These are phyloP conservation scores for Aspergillus hancockii DNA, from an alignment of 495 filamentous ascomycete species.

Conservation along the genomic window DNA sequence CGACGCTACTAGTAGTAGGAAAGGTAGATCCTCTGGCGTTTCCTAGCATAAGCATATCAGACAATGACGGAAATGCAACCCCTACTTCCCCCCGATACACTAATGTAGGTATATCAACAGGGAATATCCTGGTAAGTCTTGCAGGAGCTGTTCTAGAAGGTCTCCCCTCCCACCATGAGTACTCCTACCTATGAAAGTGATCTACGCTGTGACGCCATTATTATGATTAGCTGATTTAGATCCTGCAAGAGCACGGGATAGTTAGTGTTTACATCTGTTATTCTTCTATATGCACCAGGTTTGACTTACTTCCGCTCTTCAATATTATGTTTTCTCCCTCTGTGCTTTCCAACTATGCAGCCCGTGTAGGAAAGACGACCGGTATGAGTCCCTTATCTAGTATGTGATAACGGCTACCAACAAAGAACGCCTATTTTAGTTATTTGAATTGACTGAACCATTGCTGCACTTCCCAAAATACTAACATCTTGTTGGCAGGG, in stretches of 20 bases:
- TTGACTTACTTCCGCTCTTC: no score
- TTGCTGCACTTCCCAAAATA: background rate
- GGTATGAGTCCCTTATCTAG: background rate
- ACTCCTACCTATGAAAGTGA: slow-evolving; percentile 4
- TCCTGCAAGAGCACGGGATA: no score
- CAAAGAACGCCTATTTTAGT: background rate
- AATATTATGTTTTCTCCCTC: background rate
- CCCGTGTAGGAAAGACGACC: background rate
- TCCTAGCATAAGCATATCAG: slow-evolving; percentile 23
- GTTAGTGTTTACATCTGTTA: no score
- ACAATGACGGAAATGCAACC: slow-evolving; percentile 28
- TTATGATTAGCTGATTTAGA: no score
- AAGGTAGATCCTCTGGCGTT: background rate
- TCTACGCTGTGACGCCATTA: background rate
- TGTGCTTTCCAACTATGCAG: background rate
- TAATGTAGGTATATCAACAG: slow-evolving; percentile 33
- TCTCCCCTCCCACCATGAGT: background rate
- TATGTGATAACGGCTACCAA: background rate
- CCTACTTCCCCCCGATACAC: slow-evolving; percentile 38
- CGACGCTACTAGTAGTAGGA: background rate
- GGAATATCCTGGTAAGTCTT: slow-evolving; percentile 22
- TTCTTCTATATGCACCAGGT: no score
- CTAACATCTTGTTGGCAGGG: background rate
- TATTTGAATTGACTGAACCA: background rate
- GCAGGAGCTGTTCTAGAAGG: slow-evolving; percentile 33